phyloP scores from a whole-genome alignment of 352 stramenopile genomes.

The Hyaloperonospora arabidopsidis region DNA sequence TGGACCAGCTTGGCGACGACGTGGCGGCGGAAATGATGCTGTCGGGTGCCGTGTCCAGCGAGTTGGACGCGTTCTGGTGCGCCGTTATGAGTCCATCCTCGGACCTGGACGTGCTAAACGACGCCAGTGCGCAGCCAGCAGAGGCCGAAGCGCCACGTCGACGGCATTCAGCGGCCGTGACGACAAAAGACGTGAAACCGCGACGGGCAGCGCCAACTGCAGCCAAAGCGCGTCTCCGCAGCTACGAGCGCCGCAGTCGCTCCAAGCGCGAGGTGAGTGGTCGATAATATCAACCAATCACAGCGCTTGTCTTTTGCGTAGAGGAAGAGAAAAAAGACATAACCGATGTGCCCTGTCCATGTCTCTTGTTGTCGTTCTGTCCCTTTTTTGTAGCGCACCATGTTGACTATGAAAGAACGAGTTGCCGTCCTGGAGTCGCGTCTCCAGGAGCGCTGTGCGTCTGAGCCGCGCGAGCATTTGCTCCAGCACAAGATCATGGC shows the following conservation, averaged over 20 bases:
- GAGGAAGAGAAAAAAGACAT: not conserved
- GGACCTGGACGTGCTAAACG: too few relatives aligned
- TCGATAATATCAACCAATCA: conserved; percentile 6
- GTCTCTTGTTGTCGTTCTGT: not conserved
- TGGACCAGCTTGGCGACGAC: too few relatives aligned
- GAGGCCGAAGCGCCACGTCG: not conserved
- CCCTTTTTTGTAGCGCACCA: conserved; percentile 29
- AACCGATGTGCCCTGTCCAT: not conserved
- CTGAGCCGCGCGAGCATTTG: conserved; percentile 14
- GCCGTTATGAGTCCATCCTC: too few relatives aligned
- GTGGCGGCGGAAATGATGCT: too few relatives aligned
- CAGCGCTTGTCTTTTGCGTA: too few relatives aligned
- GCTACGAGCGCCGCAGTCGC: conserved; percentile 47
- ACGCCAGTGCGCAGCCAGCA: too few relatives aligned
- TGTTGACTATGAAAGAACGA: conserved; percentile 46
- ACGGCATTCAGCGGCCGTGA: not conserved
- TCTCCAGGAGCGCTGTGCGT: conserved; percentile 29
- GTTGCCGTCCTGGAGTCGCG: conserved; percentile 31
- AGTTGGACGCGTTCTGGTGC: too few relatives aligned
- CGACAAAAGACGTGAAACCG: not conserved
- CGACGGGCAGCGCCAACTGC: not conserved
- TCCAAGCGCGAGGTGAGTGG: conserved; percentile 41
- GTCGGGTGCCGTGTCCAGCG: too few relatives aligned
- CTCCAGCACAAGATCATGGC: conserved; percentile 25
- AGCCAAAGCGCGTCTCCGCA: conserved; percentile 39